phyloP scores from a whole-genome alignment of 73 alveolate genomes.

The Paramecium biaurelia region DNA sequence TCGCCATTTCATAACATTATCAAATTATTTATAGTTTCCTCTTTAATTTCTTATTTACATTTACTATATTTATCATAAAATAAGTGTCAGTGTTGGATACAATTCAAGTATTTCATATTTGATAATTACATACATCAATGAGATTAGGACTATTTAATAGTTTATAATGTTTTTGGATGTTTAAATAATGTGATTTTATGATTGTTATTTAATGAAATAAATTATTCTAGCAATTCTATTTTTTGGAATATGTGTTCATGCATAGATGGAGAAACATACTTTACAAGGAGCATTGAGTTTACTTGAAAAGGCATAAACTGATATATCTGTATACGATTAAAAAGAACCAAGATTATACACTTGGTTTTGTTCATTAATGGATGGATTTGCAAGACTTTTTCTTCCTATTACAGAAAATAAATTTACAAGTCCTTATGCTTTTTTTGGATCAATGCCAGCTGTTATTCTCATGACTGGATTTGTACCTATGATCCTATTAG shows the following conservation, averaged over 20 bases:
- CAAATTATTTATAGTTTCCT: background rate
- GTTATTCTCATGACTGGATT: background rate
- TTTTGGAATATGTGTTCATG: background rate
- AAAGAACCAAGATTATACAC: background rate
- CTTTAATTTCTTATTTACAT: no score
- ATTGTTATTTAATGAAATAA: background rate
- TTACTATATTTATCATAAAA: background rate
- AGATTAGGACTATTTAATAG: background rate
- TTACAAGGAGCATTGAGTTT: slow-evolving; percentile 23
- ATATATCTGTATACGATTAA: background rate
- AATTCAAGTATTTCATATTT: no score
- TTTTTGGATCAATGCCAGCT: background rate
- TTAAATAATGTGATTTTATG: background rate
- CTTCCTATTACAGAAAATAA: background rate
- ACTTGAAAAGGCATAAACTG: background rate
- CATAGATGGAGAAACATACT: background rate
- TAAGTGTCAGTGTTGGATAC: background rate
- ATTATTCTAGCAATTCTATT: background rate
- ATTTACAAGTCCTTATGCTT: background rate
- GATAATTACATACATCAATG: no score
- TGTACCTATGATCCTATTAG: background rate
- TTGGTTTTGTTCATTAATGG: background rate
- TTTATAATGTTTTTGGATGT: background rate
- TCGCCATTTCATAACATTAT: no score
- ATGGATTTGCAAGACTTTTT: background rate